A percentile compares a stretch with the other conserved stretches of the same genome.
phyloP scores from a whole-genome alignment of 495 filamentous ascomycete genomes.

The Annulohypoxylon moriforme region DNA sequence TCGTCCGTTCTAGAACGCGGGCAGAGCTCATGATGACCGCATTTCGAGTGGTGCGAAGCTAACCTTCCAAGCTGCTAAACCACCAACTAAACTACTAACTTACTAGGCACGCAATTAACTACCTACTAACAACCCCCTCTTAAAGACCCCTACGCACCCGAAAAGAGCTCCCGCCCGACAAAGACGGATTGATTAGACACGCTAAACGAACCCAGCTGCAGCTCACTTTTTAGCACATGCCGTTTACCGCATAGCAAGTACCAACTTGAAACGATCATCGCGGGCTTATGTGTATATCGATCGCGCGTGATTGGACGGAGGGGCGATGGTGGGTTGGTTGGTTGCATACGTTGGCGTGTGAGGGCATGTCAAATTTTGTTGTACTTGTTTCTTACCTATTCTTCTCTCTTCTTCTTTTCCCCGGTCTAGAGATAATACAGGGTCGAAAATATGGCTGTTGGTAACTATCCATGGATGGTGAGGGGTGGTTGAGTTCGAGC shows the following conservation, averaged over 20 bases:
- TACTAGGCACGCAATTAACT: too few species aligned
- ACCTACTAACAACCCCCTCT: too few species aligned
- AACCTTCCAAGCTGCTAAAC: not conserved
- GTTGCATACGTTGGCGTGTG: not conserved
- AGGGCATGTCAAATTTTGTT: not conserved
- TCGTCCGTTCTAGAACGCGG: constrained; percentile 27
- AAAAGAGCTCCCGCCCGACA: not conserved
- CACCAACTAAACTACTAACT: too few species aligned
- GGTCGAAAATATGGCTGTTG: too few species aligned
- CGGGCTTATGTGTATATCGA: not conserved
- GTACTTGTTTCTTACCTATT: not conserved
- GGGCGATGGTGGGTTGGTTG: not conserved
- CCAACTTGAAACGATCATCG: constrained; percentile 2
- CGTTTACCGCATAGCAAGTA: not conserved
- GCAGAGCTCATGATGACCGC: not conserved
- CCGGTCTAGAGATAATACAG: not conserved
- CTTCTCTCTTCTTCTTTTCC: not conserved
- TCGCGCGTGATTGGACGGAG: constrained; percentile 11
- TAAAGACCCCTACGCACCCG: not conserved
- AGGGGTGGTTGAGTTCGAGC: constrained; percentile 3
- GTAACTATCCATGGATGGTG: too few species aligned
- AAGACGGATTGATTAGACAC: not conserved
- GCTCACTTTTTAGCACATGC: constrained; percentile 13
- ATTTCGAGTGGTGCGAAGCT: not conserved
- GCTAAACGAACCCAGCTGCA: constrained; percentile 6